Evolutionary conservation across 2,329 filamentous ascomycete species (phyloP).

Genomic region (Tolypocladium tundrense): DNA sequence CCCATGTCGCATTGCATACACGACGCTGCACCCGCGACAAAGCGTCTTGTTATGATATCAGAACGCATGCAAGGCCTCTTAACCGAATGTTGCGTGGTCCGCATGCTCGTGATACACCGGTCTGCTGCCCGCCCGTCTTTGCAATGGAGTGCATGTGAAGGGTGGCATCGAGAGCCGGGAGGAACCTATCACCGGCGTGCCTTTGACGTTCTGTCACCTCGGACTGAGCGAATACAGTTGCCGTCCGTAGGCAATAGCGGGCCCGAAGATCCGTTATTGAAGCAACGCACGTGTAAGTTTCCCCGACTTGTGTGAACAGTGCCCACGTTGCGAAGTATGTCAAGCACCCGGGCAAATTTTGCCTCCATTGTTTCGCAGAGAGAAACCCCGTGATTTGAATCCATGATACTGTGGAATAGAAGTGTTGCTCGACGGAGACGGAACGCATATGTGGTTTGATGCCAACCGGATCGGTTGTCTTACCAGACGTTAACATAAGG

Average conservation of each 20-base stretch:
- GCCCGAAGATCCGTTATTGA: background rate
- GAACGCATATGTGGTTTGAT: background rate
- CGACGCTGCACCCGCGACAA: background rate
- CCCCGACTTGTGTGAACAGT: background rate
- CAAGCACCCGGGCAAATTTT: background rate
- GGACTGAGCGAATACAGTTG: too few species aligned
- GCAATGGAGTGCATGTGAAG: background rate
- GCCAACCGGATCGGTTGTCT: background rate
- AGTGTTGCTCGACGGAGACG: too few species aligned
- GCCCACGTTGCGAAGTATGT: background rate
- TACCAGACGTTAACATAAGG: background rate
- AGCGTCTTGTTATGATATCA: background rate
- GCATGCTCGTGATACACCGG: background rate
- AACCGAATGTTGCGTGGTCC: background rate
- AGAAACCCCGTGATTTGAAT: too few species aligned
- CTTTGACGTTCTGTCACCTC: background rate
- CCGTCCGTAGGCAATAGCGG: too few species aligned
- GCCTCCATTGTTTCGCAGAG: background rate
- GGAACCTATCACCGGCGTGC: background rate
- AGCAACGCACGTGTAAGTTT: background rate
- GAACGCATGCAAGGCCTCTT: background rate
- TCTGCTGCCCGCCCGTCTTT: background rate
- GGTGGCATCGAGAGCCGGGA: background rate
- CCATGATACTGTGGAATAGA: background rate
- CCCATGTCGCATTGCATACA: background rate